Base-by-base conservation (phyloP, 2,329 filamentous ascomycete species). In the Stachybotrys chartarum region DNA sequence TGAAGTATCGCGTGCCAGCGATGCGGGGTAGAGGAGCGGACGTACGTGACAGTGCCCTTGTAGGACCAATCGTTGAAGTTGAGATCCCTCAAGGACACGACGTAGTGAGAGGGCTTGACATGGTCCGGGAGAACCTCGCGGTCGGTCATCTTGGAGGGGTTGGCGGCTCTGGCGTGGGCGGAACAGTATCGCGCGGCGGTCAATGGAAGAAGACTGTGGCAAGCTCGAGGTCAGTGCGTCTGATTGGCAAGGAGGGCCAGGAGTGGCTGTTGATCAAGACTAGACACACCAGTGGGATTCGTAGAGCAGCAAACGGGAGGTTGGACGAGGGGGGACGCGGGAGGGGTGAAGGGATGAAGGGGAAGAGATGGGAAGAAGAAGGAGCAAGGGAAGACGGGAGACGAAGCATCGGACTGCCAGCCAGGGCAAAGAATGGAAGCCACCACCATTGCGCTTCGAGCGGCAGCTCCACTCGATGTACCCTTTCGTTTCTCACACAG, bases 71-170 rank as follows among this genome's bases (percentile, higher is more conserved):
- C 72, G 57, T 75, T 74, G 62, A 93, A 96, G 57, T 96, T 86
- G 60, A 99, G 77, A 64, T 94, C 87, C 67, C 80, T 84, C 63
- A 99, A 82, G 55, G 87, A 90, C 61, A 99, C 79, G 66, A 83
- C 78, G 75, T 99, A 99, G 76, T 97, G 91, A 59, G 79, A 77
- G 3, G 94, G 91, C 75, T 91, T 93, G 68, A 93, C 84, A 62
- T 72, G 73, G 64, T 78, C 76, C 51, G 84, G 83, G 58, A 87
- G 79, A 60, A 84, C 77, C 58, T 87, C 83, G 68, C 84, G 78
- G 70, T 86, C 83, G 53, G 75, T 71, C 77, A 84, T 84, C 52
- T 66, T 68, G 57, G 58, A 51, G 53, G 62, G 64, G 58, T 69
- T 69, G 53, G 61, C 61, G 56, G 70, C 68, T 64, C 68, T 63